These are phyloP conservation scores for Triticum dicoccoides DNA, from an alignment of 176 grass and related monocot species.

Conservation along the genomic window DNA sequence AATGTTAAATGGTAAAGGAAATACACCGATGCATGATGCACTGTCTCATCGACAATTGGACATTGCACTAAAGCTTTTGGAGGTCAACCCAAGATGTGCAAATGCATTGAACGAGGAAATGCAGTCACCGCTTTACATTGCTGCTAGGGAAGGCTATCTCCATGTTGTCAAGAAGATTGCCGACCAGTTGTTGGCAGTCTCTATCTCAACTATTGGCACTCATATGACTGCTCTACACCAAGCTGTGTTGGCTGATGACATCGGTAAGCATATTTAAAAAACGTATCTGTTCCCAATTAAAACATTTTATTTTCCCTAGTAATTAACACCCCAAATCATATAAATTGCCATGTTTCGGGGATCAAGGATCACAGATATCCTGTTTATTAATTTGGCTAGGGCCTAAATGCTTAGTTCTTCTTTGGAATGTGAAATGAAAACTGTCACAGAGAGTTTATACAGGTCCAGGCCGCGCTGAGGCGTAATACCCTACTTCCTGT, in stretches of 20 bases:
- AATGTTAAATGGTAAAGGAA: not conserved
- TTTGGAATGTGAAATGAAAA: too few relatives aligned
- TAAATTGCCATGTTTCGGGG: too few relatives aligned
- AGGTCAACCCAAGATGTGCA: not conserved
- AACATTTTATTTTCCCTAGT: not conserved
- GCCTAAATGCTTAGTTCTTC: too few relatives aligned
- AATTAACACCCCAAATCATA: not conserved
- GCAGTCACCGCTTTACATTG: too few relatives aligned
- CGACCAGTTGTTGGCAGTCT: too few relatives aligned
- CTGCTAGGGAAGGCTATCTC: too few relatives aligned
- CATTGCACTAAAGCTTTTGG: not conserved
- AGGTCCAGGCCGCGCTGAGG: too few relatives aligned
- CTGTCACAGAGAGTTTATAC: too few relatives aligned
- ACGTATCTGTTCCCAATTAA: not conserved
- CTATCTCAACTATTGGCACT: not conserved
- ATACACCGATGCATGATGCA: conserved; percentile 39
- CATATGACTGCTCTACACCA: not conserved
- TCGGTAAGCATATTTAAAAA: not conserved
- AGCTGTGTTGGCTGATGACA: not conserved
- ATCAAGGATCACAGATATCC: too few relatives aligned
- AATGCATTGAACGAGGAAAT: not conserved
- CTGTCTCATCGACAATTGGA: not conserved
- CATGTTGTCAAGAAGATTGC: too few relatives aligned
- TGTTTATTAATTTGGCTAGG: too few relatives aligned
- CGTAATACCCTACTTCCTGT: too few relatives aligned